Conservation (phyloP, 805 yeast species). For the Ogataea corticis region DNA sequence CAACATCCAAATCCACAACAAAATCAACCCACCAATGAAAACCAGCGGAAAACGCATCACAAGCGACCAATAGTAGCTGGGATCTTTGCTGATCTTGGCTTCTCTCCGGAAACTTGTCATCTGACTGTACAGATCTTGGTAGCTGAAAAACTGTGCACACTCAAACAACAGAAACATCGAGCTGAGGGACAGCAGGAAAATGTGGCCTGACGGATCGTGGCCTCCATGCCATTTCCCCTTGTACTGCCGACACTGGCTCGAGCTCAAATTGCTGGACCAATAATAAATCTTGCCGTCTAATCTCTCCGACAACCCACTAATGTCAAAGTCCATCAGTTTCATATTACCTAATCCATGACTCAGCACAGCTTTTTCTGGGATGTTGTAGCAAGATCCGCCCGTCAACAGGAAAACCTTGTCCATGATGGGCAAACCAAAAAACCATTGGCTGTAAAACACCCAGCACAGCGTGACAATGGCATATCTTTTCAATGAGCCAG, state of each 20-base stretch:
- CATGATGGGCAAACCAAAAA: constrained; percentile 83
- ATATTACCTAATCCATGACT: not conserved
- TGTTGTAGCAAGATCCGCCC: constrained; percentile 72
- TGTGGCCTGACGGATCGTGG: constrained; percentile 95
- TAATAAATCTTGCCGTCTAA: constrained; percentile 10
- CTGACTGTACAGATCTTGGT: constrained; percentile 15
- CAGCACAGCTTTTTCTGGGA: constrained; percentile 19
- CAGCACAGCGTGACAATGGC: constrained; percentile 71
- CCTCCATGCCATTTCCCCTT: constrained; percentile 83
- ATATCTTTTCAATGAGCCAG: constrained; percentile 41
- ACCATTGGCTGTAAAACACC: constrained; percentile 86
- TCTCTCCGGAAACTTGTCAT: constrained; percentile 6
- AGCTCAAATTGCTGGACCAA: constrained; percentile 29
- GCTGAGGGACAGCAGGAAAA: constrained; percentile 71
- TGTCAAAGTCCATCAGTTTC: constrained; percentile 14
- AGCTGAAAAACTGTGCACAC: constrained; percentile 31
- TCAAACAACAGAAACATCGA: constrained; percentile 69
- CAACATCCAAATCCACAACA: constrained; percentile 84
- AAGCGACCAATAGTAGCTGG: constrained; percentile 9
- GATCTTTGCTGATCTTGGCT: not conserved
- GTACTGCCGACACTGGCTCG: constrained; percentile 50
- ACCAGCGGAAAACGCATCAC: constrained; percentile 26
- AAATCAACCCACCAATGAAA: constrained; percentile 36
- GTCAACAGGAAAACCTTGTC: constrained; percentile 76
- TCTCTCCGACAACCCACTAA: constrained; percentile 8